Conservation (phyloP, 2,329 filamentous ascomycete genomes). For the Alternaria consortialis region DNA sequence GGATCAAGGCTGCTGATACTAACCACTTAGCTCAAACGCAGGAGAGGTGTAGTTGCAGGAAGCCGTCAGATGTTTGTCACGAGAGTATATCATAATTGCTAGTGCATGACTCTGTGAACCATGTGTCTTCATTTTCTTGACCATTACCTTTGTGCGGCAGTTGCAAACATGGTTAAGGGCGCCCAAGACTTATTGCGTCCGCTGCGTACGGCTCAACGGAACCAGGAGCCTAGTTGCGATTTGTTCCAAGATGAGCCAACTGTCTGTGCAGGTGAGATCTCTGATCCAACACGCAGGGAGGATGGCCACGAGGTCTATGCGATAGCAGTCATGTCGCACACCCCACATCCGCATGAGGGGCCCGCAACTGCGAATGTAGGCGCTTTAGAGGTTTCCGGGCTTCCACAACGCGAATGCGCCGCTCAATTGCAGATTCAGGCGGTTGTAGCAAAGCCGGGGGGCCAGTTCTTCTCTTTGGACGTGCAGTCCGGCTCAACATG, state of each 20-base stretch:
- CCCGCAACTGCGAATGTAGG: slow-evolving; percentile 7
- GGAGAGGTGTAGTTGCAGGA: slow-evolving; percentile 9
- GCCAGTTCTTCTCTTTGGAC: slow-evolving; percentile 1
- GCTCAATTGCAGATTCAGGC: slow-evolving; percentile 7
- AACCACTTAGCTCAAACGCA: slow-evolving; percentile 2
- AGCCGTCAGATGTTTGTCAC: slow-evolving; percentile 5
- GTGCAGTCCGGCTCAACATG: slow-evolving; percentile 2
- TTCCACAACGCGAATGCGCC: slow-evolving; percentile 4
- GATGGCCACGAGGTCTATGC: slow-evolving; percentile 5
- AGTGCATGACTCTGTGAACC: slow-evolving; percentile 2
- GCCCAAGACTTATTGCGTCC: neutral
- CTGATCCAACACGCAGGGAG: slow-evolving; percentile 15
- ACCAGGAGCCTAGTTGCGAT: slow-evolving; percentile 3
- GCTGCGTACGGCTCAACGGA: slow-evolving; percentile 8
- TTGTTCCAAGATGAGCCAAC: slow-evolving; percentile 10
- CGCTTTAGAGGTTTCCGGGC: slow-evolving; percentile 5
- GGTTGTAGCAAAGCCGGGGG: neutral
- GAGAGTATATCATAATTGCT: neutral
- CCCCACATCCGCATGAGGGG: slow-evolving; percentile 16
- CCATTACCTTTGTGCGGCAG: slow-evolving; percentile 1
- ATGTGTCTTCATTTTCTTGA: neutral
- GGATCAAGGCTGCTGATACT: slow-evolving; percentile 6
- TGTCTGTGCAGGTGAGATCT: slow-evolving; percentile 3
- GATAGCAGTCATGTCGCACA: slow-evolving; percentile 5
- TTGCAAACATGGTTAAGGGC: slow-evolving; percentile 3